phyloP scores from a whole-genome alignment of 345 rosid species.

The Adansonia digitata region DNA sequence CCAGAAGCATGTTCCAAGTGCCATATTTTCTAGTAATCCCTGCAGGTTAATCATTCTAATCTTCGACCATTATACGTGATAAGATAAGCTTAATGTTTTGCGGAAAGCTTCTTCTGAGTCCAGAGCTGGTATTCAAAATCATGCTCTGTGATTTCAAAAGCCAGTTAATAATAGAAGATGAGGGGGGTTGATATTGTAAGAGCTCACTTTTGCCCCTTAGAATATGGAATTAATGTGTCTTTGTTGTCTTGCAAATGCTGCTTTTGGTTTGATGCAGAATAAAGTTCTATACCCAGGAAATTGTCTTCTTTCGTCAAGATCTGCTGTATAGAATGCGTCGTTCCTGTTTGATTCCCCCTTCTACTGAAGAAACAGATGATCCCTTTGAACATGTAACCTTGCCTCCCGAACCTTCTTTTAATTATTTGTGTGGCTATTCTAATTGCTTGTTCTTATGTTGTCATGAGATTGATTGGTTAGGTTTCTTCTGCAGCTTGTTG shows the following conservation, averaged over 20 bases:
- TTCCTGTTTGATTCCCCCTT: conserved; percentile 81
- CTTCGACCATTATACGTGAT: background rate
- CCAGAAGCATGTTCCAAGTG: conserved; percentile 55
- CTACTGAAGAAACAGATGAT: conserved; percentile 75
- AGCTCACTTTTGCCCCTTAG: background rate
- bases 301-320: conserved; percentile 85
- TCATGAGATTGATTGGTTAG: conserved; percentile 9
- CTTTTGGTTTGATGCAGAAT: conserved; percentile 47
- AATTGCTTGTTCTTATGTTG: background rate
- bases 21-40: conserved; percentile 87
- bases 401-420: background rate
- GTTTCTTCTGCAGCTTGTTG: conserved; percentile 65
- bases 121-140: background rate
- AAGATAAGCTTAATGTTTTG: conserved; percentile 4
- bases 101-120: background rate
- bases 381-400: conserved; percentile 73
- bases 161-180: background rate
- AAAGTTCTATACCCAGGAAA: conserved; percentile 85
- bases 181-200: background rate
- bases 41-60: conserved; percentile 60
- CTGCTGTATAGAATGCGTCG: conserved; percentile 89
- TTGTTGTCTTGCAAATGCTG: background rate
- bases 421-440: background rate
- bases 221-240: background rate
- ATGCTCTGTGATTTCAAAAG: background rate